Evolutionary conservation across 2,329 filamentous ascomycete species (phyloP).

Genomic region (Stagonosporopsis tanaceti): DNA sequence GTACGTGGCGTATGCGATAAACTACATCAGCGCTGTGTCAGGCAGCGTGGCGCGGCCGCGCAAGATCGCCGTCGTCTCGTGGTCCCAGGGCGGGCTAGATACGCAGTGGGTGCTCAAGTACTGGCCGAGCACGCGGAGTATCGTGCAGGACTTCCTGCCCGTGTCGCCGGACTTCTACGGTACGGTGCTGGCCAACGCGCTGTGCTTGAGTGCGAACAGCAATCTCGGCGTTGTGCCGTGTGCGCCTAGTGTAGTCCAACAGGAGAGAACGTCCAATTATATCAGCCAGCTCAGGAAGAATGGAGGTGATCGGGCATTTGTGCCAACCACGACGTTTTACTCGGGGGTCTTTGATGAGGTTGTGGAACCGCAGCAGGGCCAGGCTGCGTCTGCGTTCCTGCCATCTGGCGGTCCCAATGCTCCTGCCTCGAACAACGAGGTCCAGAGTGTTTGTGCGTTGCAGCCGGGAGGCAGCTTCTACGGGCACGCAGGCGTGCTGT

Average conservation of each 20-base stretch:
- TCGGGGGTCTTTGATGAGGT: slow-evolving; percentile 59
- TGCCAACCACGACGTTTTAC: slow-evolving; percentile 64
- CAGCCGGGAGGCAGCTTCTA: slow-evolving; percentile 56
- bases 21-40: slow-evolving; percentile 60
- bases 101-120: slow-evolving; percentile 67
- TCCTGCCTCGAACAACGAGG: slow-evolving; percentile 60
- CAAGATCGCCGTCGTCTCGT: slow-evolving; percentile 55
- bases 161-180: slow-evolving; percentile 64
- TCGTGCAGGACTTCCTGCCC: slow-evolving; percentile 60
- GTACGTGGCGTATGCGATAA: slow-evolving; percentile 68
- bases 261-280: slow-evolving; percentile 56
- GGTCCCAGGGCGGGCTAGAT: slow-evolving; percentile 64
- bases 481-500: slow-evolving; percentile 61
- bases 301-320: slow-evolving; percentile 61
- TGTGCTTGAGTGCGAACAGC: slow-evolving; percentile 28
- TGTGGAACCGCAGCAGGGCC: slow-evolving; percentile 60
- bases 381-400: slow-evolving; percentile 57
- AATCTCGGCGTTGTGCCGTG: slow-evolving; percentile 31
- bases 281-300: slow-evolving; percentile 53
- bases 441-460: slow-evolving; percentile 55
- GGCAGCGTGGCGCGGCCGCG: slow-evolving; percentile 16
- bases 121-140: slow-evolving; percentile 60
- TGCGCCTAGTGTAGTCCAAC: slow-evolving; percentile 57
- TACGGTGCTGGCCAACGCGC: slow-evolving; percentile 49
- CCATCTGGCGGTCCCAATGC: slow-evolving; percentile 53